Percentiles rank a stretch among this genome's conserved stretches.
Conservation (phyloP, 306 rosid genomes). For the Quercus alba region DNA sequence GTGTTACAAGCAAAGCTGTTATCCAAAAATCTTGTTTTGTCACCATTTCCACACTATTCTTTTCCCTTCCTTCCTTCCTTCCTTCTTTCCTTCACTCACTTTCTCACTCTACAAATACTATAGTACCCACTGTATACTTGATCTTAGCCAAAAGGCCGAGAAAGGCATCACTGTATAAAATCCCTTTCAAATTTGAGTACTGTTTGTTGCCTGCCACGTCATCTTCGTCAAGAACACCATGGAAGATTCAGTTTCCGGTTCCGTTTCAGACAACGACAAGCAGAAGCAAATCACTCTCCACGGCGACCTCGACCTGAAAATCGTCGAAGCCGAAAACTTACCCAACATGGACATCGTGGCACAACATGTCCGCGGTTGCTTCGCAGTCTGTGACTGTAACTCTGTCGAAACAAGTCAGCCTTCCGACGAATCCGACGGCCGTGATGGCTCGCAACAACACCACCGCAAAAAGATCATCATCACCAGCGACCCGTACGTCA, state of each 20-base stretch:
- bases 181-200: too few relatives aligned
- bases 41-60: too few relatives aligned
- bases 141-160: too few relatives aligned
- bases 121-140: too few relatives aligned
- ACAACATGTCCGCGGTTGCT: conserved; percentile 72
- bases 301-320: conserved; percentile 76
- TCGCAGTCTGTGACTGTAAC: conserved; percentile 83
- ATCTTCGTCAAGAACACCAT: not conserved
- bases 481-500: conserved; percentile 80
- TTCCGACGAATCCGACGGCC: conserved; percentile 23
- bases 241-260: not conserved
- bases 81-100: too few relatives aligned
- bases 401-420: not conserved
- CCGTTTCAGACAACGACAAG: conserved; percentile 2
- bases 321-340: conserved; percentile 51
- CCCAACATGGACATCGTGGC: conserved; percentile 90
- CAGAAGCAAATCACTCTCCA: conserved; percentile 46
- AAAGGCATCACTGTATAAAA: too few relatives aligned
- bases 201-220: conserved; percentile 19
- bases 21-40: too few relatives aligned
- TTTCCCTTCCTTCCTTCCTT: too few relatives aligned
- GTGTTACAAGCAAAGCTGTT: too few relatives aligned
- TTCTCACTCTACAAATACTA: too few relatives aligned
- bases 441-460: conserved; percentile 21
- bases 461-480: conserved; percentile 29